Base-by-base conservation (phyloP, 768 basidiomycete species). In the Suillus luteus region DNA sequence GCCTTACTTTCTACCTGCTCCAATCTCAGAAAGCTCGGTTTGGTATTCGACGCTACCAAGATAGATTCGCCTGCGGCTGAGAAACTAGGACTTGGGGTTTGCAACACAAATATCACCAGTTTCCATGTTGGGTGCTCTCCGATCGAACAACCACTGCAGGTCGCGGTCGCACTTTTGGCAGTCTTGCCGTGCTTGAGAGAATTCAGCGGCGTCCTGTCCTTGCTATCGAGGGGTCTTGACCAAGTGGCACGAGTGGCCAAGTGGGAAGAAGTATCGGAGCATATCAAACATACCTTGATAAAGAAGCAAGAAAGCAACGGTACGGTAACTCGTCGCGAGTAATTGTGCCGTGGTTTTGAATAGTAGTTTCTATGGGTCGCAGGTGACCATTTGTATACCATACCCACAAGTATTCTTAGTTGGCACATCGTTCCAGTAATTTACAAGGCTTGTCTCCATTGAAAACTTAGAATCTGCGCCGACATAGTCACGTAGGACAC, bases 41-140 rank as follows among this genome's bases (percentile, higher is more conserved):
- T 55, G n/a, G 22, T 55, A 15, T 55, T 55, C n/a, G 55, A 55
- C 12, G n/a, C 55, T n/a, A 55, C n/a, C 7, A 37, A 55, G 55
- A 6, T 37, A 38, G 35, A 15, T 55, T 37, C 12, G 27, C 4
- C 1, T 31, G 27, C 24, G 4, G 49, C 15, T 17, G 24, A 51
- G 24, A 51, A 14, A 51, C 27, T 14, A n/a, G 33, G 35, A 22
- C 19, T 12, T 37, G n/a, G 54, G 19, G 54, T 55, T n/a, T 22
- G 19, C 5, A 55, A 37, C n/a, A 37, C 54, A 33, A 35, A 55
- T 37, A 55, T 55, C 54, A 55, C 54, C 35, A 37, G 3, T 5
- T 22, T 55, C n/a, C 19, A 37, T 37, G 35, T 14, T 31, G 54
- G 54, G 2, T 55, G 12, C 15, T 55, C 54, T 22, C 54, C 33